Evolutionary conservation across 139 green algal species (phyloP), one percentile per base, ranked within the genome.

Genomic region (Nannochloris sp.): DNA sequence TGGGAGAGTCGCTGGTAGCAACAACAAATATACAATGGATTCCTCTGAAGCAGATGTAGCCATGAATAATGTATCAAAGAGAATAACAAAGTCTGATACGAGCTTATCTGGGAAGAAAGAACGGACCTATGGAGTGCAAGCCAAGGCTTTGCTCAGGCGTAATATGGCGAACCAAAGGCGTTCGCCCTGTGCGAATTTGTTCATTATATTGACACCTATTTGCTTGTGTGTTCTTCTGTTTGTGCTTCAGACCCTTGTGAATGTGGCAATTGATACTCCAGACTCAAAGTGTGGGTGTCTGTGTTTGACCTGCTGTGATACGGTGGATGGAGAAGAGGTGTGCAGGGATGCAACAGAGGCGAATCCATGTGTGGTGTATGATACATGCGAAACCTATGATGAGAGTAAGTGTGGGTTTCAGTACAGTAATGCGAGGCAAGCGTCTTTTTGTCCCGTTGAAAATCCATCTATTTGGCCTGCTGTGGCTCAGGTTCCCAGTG

Each of bases 211-310:
- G 1, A 74, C 75, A 4, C 84, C 86, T 9, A 76, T 93, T 30
- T 73, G 89, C 63, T 87, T 92, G 65, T 84, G 79, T 59, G 23
- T 89, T 6, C 50, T 91, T 25, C 68, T 91, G 16, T 65, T 79
- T n/a, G 55, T 78, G 9, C 76, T 91, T n/a, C 76, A 89, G 49
- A 25, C 49, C 4, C 10, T 74, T 2, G 69, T 82, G 1, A 74
- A 79, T 64, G 68, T 51, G 2, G 60, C 62, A 2, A 29, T 91
- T 8, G 68, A 88, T 66, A 76, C 66, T 2, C 33, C 73, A 1
- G 75, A 86, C 16, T 85, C 73, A 23, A 33, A 69, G 73, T 89
- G 82, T 62, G 82, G 82, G 33, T 89, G 82, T 70, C 51, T 74
- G 30, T 89, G 82, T 78, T 59, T 70, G 8, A n/a, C 51, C 20